These are phyloP conservation scores for Lecanosticta acicola DNA, from an alignment of 2,329 filamentous ascomycete genomes.

Conservation along the genomic window DNA sequence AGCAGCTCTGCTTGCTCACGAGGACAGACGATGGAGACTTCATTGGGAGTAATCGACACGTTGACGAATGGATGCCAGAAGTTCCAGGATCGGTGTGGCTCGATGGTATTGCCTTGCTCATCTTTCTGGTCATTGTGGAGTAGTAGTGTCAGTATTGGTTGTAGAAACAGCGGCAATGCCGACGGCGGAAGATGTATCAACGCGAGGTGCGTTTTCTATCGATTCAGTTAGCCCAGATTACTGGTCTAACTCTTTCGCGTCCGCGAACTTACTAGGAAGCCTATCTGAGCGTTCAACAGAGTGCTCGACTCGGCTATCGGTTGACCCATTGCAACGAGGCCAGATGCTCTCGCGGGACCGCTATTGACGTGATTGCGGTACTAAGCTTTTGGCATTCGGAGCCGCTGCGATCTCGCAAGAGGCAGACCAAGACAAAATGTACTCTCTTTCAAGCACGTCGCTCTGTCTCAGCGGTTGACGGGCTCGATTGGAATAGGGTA, in stretches of 20 bases:
- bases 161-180: conserved; percentile 70
- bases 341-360: background rate
- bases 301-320: conserved; percentile 36
- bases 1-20: conserved; percentile 65
- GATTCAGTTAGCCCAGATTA: conserved; percentile 6
- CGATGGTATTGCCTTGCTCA: conserved; percentile 35
- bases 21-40: conserved; percentile 88
- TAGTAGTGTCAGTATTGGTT: conserved; percentile 79
- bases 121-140: conserved; percentile 45
- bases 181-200: conserved; percentile 84
- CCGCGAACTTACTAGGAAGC: conserved; percentile 43
- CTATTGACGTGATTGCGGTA: background rate
- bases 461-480: conserved; percentile 25
- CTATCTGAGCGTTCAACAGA: conserved; percentile 45
- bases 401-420: no score
- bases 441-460: background rate
- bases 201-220: conserved; percentile 76
- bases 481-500: conserved; percentile 27
- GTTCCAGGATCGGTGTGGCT: conserved; percentile 39
- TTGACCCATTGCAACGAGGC: conserved; percentile 17
- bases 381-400: no score
- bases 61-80: conserved; percentile 77
- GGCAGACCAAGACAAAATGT: background rate
- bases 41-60: conserved; percentile 83
- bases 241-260: background rate